Base-by-base conservation (phyloP, 2,329 filamentous ascomycete genomes). In the Berkeleyomyces rouxiae region DNA sequence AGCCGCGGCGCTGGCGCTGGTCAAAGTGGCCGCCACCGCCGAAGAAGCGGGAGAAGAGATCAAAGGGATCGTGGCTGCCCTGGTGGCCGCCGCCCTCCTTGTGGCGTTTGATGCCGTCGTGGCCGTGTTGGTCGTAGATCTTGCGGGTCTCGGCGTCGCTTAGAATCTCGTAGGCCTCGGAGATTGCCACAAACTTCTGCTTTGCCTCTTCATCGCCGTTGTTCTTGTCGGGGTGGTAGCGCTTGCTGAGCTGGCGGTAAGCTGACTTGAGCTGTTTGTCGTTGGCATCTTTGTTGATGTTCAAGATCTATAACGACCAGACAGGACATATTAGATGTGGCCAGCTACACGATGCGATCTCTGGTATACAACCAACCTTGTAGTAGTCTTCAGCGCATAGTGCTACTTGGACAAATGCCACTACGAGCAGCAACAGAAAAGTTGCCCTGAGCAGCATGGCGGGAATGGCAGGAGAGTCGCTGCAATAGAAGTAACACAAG, bases 141-240 rank as follows among this genome's bases (percentile, higher is more conserved):
- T 87, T 83, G 68, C 93, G 88, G 33, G 84, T 84, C 65, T 93
- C 85, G 40, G 85, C 73, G 67, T 93, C 85, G 67, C 84, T 89
- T 39, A 99, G 85, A 51, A 89, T 83, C 70, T 97, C 93, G 80
- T 99, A 99, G 64, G 93, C 93, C 76, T 96, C 91, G 57, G 91
- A 88, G 58, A 99, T 85, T 70, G 90, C 83, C 73, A 96, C 90
- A 72, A 99, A 99, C 73, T 92, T 96, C 72, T 91, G 82, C 67
- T 92, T 84, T 43, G 91, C 92, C 3, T 82, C 78, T 13, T 88
- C 78, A 71, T 96, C 86, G 67, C 85, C 86, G 63, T 89, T 93
- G 70, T 97, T 97, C 81, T 99, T 99, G 75, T 99, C 93, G 3
- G 93, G 93, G 71, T 99, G 93, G 73, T 82, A 96, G 73, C 95